A percentile compares a stretch with the other conserved stretches of the same genome.
phyloP scores from a whole-genome alignment of 768 basidiomycete species.

The Lyophyllum atratum region DNA sequence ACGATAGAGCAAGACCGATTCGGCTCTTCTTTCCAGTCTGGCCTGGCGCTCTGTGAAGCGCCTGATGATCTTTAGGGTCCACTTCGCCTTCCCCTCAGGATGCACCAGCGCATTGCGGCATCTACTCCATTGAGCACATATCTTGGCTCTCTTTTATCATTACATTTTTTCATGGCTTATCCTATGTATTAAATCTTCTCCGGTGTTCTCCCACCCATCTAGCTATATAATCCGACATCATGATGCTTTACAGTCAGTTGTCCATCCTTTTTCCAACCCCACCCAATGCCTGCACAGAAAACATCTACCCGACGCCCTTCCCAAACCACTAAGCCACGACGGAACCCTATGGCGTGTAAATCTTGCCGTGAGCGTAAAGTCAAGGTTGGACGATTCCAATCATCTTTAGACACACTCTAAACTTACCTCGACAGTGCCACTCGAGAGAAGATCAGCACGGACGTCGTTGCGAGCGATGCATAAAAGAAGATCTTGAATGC shows the following conservation, averaged over 20 bases:
- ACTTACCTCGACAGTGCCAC: conserved; percentile 25
- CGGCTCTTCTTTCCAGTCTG: neutral
- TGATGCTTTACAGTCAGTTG: neutral
- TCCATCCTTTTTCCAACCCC: neutral
- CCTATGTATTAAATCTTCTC: neutral
- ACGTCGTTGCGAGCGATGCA: conserved; percentile 42
- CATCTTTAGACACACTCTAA: conserved; percentile 3
- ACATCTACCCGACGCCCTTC: conserved; percentile 3
- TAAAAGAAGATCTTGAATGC: conserved; percentile 37
- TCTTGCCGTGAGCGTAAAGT: conserved; percentile 57
- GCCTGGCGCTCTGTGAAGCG: neutral
- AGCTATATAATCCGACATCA: conserved; percentile 3
- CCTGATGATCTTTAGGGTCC: neutral
- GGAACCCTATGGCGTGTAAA: conserved; percentile 55
- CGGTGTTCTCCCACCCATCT: conserved; percentile 6
- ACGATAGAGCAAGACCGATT: neutral
- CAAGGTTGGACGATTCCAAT: conserved; percentile 35
- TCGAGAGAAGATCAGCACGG: conserved; percentile 23
- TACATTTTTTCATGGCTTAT: neutral
- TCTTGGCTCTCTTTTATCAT: neutral
- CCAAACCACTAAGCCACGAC: conserved; percentile 24
- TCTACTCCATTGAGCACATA: neutral
- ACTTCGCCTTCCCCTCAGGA: neutral
- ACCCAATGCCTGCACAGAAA: neutral
- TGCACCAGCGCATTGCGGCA: neutral